phyloP scores from a whole-genome alignment of 2,329 filamentous ascomycete species.

The Fusarium sp. region DNA sequence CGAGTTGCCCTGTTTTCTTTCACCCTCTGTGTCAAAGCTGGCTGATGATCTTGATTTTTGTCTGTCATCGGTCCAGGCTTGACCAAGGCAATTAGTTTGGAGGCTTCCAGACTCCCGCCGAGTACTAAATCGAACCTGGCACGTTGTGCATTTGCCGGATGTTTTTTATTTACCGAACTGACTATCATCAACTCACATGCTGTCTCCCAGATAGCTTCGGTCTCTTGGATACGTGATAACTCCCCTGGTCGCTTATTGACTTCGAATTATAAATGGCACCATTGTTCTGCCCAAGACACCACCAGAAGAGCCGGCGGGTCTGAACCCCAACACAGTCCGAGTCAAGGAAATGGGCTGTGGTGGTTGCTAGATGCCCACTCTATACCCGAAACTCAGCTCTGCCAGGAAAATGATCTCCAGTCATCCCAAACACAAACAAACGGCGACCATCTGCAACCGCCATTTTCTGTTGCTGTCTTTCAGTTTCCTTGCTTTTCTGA shows the following conservation, averaged over 20 bases:
- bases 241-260: not conserved
- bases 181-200: constrained; percentile 7
- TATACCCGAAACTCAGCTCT: constrained; percentile 7
- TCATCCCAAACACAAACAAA: constrained; percentile 3
- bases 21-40: not conserved
- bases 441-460: not conserved
- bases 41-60: constrained; percentile 48
- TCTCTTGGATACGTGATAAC: not conserved
- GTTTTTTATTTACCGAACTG: not conserved
- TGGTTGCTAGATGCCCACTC: constrained; percentile 1
- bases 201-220: not conserved
- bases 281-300: constrained; percentile 24
- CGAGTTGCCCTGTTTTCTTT: constrained; percentile 14
- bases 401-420: constrained; percentile 21
- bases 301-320: not conserved
- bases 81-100: constrained; percentile 4
- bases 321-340: not conserved
- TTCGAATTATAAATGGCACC: not conserved
- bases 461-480: not conserved
- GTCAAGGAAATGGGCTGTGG: not conserved
- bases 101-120: constrained; percentile 2
- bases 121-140: not conserved
- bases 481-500: not conserved
- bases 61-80: constrained; percentile 43
- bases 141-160: constrained; percentile 6